A percentile compares a stretch with the other conserved stretches of the same genome.
phyloP scores from a whole-genome alignment of 2,329 filamentous ascomycete genomes.

The Epichloe brachyelytri region DNA sequence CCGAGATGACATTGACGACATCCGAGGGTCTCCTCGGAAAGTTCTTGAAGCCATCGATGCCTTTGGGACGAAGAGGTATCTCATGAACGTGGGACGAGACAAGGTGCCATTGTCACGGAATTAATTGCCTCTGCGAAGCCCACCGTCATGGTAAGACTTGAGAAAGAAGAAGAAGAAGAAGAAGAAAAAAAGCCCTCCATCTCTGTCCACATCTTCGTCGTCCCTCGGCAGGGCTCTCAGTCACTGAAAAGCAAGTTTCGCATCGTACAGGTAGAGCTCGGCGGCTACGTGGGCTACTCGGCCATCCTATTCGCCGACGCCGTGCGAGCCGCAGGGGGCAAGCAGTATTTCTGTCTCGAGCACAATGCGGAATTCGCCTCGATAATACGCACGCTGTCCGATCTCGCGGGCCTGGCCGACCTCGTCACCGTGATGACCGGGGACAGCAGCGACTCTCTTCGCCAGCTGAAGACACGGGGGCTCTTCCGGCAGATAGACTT shows the following conservation, averaged over 20 bases:
- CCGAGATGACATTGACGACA: conserved; percentile 45
- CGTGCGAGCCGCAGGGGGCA: conserved; percentile 48
- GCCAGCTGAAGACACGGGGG: conserved; percentile 41
- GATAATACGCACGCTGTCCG: conserved; percentile 54
- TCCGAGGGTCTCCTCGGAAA: conserved; percentile 49
- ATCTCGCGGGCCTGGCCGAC: conserved; percentile 59
- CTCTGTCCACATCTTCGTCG: neutral
- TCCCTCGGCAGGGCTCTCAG: neutral
- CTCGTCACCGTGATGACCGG: conserved; percentile 60
- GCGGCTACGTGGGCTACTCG: conserved; percentile 73
- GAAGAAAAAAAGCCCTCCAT: neutral
- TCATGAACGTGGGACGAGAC: conserved; percentile 69
- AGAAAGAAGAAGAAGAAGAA: too few relatives aligned
- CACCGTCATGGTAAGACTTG: conserved; percentile 37
- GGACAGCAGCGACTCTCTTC: conserved; percentile 51
- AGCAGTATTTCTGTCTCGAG: conserved; percentile 59
- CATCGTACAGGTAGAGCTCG: conserved; percentile 48
- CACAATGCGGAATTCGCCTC: conserved; percentile 61
- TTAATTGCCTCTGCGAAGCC: conserved; percentile 57
- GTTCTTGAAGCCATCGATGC: conserved; percentile 61
- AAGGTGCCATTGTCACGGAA: conserved; percentile 58
- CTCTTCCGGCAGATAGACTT: conserved; percentile 50
- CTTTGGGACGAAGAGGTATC: conserved; percentile 35
- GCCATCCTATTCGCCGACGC: conserved; percentile 62
- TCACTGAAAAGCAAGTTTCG: neutral